Evolutionary conservation across 1,284 basidiomycete genomes (phyloP).

Genomic region (Bondarzewia mesenterica): DNA sequence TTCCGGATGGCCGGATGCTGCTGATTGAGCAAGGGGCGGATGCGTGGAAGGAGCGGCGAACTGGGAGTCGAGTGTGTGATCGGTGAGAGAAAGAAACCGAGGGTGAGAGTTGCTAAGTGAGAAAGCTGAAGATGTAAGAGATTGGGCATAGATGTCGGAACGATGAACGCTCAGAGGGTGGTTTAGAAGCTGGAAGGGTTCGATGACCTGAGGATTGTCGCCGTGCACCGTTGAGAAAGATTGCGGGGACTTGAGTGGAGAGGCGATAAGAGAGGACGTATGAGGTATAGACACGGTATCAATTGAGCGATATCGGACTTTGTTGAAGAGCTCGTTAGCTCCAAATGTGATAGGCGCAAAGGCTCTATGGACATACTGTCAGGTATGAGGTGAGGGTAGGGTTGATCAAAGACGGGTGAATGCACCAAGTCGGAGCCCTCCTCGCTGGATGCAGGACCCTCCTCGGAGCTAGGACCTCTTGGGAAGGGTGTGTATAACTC

Average conservation of each 20-base stretch:
- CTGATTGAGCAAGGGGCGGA: not conserved
- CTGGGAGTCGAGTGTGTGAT: constrained; percentile 3
- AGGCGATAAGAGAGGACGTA: constrained; percentile 11
- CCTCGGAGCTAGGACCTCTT: constrained; percentile 41
- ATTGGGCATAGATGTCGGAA: constrained; percentile 8
- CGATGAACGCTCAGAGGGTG: not conserved
- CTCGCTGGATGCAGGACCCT: constrained; percentile 60
- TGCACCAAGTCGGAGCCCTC: constrained; percentile 62
- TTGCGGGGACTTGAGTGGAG: constrained; percentile 10
- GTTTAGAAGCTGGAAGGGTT: constrained; percentile 10
- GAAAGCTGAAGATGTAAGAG: constrained; percentile 13
- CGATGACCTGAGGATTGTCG: constrained; percentile 6
- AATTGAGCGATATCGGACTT: constrained; percentile 59
- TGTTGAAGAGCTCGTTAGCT: constrained; percentile 28
- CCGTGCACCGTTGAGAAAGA: constrained; percentile 6
- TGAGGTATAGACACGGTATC: constrained; percentile 10
- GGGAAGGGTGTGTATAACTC: constrained; percentile 52
- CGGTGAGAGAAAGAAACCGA: constrained; percentile 6
- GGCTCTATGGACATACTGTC: constrained; percentile 24
- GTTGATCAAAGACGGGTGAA: constrained; percentile 44
- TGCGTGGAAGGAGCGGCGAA: not conserved
- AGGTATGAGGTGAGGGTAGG: constrained; percentile 31
- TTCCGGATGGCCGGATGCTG: not conserved
- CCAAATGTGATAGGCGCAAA: constrained; percentile 8
- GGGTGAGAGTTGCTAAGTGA: constrained; percentile 9